Evolutionary conservation across 305 asterid species (phyloP), one percentile per base, ranked within the genome.

Genomic region (Rubia tinctorum): DNA sequence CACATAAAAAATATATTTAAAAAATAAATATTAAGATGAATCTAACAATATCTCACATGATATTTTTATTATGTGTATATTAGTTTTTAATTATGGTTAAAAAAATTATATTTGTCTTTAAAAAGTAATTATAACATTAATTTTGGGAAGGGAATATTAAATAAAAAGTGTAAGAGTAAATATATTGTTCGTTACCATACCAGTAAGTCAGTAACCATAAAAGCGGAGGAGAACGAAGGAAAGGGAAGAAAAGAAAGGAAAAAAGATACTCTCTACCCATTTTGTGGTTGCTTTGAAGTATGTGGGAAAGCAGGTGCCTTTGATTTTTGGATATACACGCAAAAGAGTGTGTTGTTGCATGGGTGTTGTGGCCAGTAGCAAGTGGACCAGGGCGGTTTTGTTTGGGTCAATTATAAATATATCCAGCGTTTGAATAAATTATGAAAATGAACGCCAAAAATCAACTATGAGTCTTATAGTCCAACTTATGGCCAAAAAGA

Each of bases 211-310:
- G 13, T 58, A 14, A 8, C 18, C 72, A 66, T 66, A 6, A 44
- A 60, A 25, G 75, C 25, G 27, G 59, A 66, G 73, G 8, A 62
- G 17, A 60, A 10, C 8, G 51, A 49, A 49, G 66, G 53, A 74
- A 66, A 66, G 34, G 18, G 62, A 59, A 20, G 44, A 53, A 17
- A 7, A 53, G 30, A 34, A 34, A 4, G 39, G 2, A 27, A 27
- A 27, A 1, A 27, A 53, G 17, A 53, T 5, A 53, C 23, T 53
- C 18, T 53, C 59, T 53, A 53, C 25, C 23, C 25, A 22, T 71
- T 14, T 71, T 60, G 71, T 34, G 62, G 59, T 60, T 60, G 68
- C 75, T 72, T 72, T 25, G 17, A 71, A 22, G 27, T 65, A 1
- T 18, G 49, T 17, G 25, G 17, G 12, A 55, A 71, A 43, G 53